phyloP scores from a whole-genome alignment of 495 filamentous ascomycete species.

The Annulohypoxylon bovei region DNA sequence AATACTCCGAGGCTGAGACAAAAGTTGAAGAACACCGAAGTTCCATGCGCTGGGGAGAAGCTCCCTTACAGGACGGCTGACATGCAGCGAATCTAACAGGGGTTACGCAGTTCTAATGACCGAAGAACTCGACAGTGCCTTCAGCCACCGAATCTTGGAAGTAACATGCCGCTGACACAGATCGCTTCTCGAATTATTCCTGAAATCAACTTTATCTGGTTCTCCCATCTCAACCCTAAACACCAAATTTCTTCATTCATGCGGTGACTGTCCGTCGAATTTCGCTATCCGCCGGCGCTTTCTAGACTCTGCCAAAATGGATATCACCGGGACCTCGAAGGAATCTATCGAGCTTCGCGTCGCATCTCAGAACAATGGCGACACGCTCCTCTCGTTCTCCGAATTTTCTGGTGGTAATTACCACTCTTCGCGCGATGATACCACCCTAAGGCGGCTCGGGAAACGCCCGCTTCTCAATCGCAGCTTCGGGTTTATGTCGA shows the following conservation, averaged over 20 bases:
- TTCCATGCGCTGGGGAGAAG: not conserved
- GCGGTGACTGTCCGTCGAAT: not conserved
- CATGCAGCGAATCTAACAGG: not conserved
- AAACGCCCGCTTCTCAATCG: slow-evolving; percentile 44
- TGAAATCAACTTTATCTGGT: not conserved
- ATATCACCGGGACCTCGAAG: slow-evolving; percentile 5
- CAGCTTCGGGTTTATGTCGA: slow-evolving; percentile 59
- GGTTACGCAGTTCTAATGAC: not conserved
- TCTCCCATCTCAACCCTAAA: not conserved
- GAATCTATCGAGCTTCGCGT: slow-evolving; percentile 25
- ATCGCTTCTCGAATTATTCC: slow-evolving; percentile 16
- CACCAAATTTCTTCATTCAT: not conserved
- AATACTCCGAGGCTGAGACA: not conserved
- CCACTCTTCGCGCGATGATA: slow-evolving; percentile 22
- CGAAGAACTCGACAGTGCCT: not conserved
- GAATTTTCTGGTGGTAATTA: slow-evolving; percentile 9
- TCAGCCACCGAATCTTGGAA: not conserved
- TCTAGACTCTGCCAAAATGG: not conserved
- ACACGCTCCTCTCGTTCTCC: slow-evolving; percentile 13
- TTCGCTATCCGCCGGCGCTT: not conserved
- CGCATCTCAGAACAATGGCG: not conserved
- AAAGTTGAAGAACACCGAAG: not conserved
- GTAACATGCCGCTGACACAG: slow-evolving; percentile 13
- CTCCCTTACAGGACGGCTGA: slow-evolving; percentile 9
- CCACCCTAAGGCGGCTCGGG: slow-evolving; percentile 21